Evolutionary conservation across 176 grass and related monocot genomes (phyloP), one percentile per base, ranked within the genome.

Genomic region (Ampelocalamus luodianensis): DNA sequence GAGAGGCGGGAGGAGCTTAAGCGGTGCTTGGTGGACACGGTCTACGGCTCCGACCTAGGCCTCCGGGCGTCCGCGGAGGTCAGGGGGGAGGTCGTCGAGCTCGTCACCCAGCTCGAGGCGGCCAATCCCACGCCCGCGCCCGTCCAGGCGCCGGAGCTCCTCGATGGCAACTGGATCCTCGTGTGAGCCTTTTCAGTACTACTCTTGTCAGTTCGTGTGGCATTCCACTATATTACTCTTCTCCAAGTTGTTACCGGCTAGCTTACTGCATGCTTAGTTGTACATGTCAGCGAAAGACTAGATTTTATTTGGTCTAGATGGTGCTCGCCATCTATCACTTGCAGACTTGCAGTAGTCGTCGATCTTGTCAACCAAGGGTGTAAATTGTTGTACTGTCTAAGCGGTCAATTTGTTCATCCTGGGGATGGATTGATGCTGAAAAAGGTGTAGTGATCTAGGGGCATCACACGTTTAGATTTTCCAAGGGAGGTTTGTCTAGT

Each of bases 121-220:
- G 16, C 36, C 11, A 98, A 98, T 72, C 96, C 93, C 5, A 94
- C 89, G 48, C 61, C 78, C 8, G 88, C 90, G 0, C 91, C 96
- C 4, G 81, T 89, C 8, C 83, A 95, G 80, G 71, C 84, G 27
- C 80, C 93, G 1, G 84, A 94, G 36, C 91, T 97, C 71, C 90
- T 98, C 71, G 91, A 92, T 13, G 93, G 96, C 56, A 98, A 98
- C 48, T 95, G 96, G 96, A 94, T 96, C 74, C 88, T 98, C 42
- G 10, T 98, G 96, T 96, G 74, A 95, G 91, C 32, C 11, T 74
- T 64, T 60, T 15, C 42, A 48, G 0, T 54, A 55, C 27, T 37
- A 34, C 26, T 9, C 8, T 60, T 6, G 22, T 40, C 54, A 26
- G 5, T 61, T 59, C 36, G 0, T 22, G 54, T 56, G 18, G 54